Conservation (phyloP, 2,329 filamentous ascomycete species). For the Aureobasidium musti region DNA sequence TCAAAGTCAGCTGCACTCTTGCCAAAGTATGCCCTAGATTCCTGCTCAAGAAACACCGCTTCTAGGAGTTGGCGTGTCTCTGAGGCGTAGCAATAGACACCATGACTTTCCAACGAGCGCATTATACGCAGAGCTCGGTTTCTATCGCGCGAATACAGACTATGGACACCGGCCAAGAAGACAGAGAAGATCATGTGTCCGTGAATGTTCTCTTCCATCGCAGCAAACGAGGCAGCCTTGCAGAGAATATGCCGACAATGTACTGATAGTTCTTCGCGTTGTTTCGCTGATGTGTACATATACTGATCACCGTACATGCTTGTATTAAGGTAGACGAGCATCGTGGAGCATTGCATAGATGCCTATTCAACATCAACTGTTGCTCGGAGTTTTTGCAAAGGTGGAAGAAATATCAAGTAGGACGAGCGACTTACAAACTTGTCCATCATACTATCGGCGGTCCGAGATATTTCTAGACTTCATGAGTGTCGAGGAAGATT, state of each 20-base stretch:
- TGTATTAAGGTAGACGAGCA: constrained; percentile 55
- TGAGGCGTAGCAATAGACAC: constrained; percentile 52
- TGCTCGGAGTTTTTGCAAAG: too few species aligned
- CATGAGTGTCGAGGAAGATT: too few species aligned
- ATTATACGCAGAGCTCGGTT: constrained; percentile 53
- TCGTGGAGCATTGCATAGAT: constrained; percentile 24
- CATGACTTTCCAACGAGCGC: constrained; percentile 50
- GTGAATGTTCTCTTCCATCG: constrained; percentile 31
- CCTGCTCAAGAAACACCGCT: constrained; percentile 53
- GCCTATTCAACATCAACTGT: too few species aligned
- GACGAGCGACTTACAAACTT: constrained; percentile 46
- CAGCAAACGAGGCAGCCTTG: constrained; percentile 40
- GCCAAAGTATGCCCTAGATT: constrained; percentile 44
- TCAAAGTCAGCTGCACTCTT: constrained; percentile 47
- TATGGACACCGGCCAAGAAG: constrained; percentile 57
- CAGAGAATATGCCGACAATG: constrained; percentile 48
- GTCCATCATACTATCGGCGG: too few species aligned
- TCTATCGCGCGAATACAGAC: constrained; percentile 47
- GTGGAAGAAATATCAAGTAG: background rate
- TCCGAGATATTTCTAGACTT: too few species aligned
- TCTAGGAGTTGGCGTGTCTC: constrained; percentile 51
- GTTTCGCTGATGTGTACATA: constrained; percentile 35
- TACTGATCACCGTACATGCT: constrained; percentile 56
- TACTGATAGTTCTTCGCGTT: constrained; percentile 31
- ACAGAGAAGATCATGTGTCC: constrained; percentile 56